Percentiles rank a stretch among this genome's conserved stretches.
These are phyloP conservation scores for Acanthamoeba castellanii DNA, from an alignment of 208 protist genomes.

Conservation along the genomic window DNA sequence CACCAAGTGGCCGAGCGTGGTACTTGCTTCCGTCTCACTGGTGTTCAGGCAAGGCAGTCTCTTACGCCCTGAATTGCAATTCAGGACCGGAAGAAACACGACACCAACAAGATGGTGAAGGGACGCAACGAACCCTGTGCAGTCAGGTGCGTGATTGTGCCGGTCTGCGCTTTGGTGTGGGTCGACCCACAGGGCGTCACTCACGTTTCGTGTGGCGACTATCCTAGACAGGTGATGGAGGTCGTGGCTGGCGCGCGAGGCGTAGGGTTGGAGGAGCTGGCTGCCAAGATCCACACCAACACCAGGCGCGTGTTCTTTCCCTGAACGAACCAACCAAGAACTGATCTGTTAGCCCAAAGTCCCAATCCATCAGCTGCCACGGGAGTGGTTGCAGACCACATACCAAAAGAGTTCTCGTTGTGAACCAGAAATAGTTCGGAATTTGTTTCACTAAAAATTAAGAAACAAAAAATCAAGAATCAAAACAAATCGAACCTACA, in stretches of 20 bases:
- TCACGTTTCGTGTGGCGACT: neutral
- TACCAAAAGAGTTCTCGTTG: too few relatives aligned
- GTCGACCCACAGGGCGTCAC: neutral
- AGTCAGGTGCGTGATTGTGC: neutral
- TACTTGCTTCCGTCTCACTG: constrained; percentile 12
- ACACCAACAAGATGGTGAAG: constrained; percentile 90
- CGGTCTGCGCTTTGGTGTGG: too few relatives aligned
- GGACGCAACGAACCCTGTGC: constrained; percentile 93
- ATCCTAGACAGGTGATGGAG: constrained; percentile 22
- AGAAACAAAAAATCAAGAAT: too few relatives aligned
- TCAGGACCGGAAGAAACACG: constrained; percentile 89
- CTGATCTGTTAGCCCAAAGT: too few relatives aligned
- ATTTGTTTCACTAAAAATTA: too few relatives aligned
- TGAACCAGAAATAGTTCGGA: too few relatives aligned
- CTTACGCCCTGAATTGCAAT: neutral
- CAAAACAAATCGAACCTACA: too few relatives aligned
- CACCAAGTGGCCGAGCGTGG: constrained; percentile 74
- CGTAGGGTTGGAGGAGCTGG: neutral
- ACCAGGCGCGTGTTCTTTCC: constrained; percentile 16
- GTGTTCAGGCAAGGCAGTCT: too few relatives aligned
- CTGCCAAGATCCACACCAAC: neutral
- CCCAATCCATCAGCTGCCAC: too few relatives aligned
- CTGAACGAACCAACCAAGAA: too few relatives aligned
- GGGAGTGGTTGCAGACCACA: too few relatives aligned
- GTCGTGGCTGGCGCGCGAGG: constrained; percentile 28